Evolutionary conservation across 768 basidiomycete genomes (phyloP), one percentile per base, ranked within the genome.

Genomic region (Boletus pseudo-olivaceus): DNA sequence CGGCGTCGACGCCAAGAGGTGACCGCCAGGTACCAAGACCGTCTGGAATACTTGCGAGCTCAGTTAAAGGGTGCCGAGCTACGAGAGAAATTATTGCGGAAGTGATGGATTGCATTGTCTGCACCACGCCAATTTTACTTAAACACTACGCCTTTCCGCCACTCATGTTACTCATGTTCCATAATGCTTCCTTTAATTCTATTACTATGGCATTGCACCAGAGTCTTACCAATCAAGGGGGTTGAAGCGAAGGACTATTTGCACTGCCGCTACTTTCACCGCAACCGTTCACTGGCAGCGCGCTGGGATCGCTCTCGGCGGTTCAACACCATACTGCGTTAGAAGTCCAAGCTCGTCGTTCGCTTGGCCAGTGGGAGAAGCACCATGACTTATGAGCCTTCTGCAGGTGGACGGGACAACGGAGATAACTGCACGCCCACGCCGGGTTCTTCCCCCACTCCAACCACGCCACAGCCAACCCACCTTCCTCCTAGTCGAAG

Each of bases 11-110:
- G 87, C 35, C 83, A 81, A 51, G 89, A 90, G 62, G 87, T 93
- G 30, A 79, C 78, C 33, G 75, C 73, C 58, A 80, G 89, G 60
- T 93, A 93, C 62, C 85, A 88, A 51, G 80, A 80, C 33, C 83
- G 90, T 44, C 67, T 93, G 64, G 89, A 90, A 58, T 93, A 88
- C 66, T 73, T 93, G 61, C 81, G 87, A 34, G 90, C 90, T 35
- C 87, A 88, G 71, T 66, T 93, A 65, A 91, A 90, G 72, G 86
- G 87, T 19, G 90, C 89, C 2, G 87, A 91, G 72, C 67, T 93
- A 63, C 88, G 87, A 58, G 91, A 93, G 74, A 89, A 90, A 67
- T 71, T 93, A 61, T 60, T 87, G 75, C 82, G 80, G 66, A 85
- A 79, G 67, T 84, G 60, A 75, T 42, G 26, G 47, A 40, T 33